Percentiles rank a stretch among this genome's conserved stretches.
Conservation (phyloP, 108 stramenopile species). For the Stephanodiscus minutulus region DNA sequence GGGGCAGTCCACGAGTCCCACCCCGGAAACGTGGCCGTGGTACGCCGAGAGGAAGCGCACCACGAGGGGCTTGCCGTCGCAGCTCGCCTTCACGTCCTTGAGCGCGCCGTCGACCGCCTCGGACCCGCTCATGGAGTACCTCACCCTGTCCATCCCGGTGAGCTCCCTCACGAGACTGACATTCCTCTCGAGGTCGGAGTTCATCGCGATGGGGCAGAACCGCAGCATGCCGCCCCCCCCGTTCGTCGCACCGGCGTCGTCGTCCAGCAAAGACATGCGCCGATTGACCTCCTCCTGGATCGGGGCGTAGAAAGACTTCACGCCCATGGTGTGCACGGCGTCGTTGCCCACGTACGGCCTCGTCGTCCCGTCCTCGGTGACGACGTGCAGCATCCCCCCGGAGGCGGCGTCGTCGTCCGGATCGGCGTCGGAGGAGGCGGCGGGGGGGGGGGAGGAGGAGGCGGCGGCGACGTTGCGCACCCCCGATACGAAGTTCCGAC, state of each 20-base stretch:
- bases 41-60: conserved; percentile 60
- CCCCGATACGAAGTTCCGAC: conserved; percentile 29
- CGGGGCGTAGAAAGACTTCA: conserved; percentile 41
- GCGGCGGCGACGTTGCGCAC: conserved; percentile 12
- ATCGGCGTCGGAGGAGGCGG: background rate
- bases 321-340: conserved; percentile 51
- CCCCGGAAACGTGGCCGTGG: conserved; percentile 61
- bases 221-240: conserved; percentile 18
- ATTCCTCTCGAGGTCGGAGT: conserved; percentile 46
- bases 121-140: conserved; percentile 50
- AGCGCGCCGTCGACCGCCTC: conserved; percentile 60
- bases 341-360: conserved; percentile 48
- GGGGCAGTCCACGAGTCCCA: conserved; percentile 41
- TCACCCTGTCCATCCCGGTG: conserved; percentile 56
- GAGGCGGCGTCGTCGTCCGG: background rate
- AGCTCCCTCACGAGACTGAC: conserved; percentile 36
- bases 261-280: conserved; percentile 35
- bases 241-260: background rate
- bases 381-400: conserved; percentile 43
- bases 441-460: background rate
- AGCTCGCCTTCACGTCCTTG: conserved; percentile 53
- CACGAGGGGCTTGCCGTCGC: conserved; percentile 43
- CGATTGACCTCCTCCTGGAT: conserved; percentile 51
- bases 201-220: conserved; percentile 53
- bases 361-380: conserved; percentile 14